These are phyloP conservation scores for Ophiobolus disseminans DNA, from an alignment of 2,329 filamentous ascomycete species.

Conservation along the genomic window DNA sequence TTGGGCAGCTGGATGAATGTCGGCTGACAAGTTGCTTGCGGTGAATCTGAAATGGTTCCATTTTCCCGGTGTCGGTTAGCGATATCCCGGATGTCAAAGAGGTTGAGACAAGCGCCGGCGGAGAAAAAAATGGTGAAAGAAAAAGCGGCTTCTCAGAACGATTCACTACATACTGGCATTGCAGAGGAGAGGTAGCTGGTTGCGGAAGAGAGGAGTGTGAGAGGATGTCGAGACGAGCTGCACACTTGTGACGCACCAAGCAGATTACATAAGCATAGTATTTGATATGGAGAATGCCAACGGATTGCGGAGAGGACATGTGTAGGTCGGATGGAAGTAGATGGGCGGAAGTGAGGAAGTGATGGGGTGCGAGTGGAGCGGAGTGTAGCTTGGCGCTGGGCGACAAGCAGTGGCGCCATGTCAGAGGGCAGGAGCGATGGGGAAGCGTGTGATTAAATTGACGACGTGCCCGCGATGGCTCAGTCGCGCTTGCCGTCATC, in stretches of 20 bases:
- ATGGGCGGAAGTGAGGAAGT: not conserved
- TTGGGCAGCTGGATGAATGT: slow-evolving; percentile 16
- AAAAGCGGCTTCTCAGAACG: too few species aligned
- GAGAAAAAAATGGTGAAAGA: too few species aligned
- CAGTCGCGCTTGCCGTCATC: slow-evolving; percentile 20
- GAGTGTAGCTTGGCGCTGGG: not conserved
- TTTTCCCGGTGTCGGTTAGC: not conserved
- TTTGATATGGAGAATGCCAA: too few species aligned
- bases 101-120: too few species aligned
- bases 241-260: too few species aligned
- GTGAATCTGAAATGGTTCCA: not conserved
- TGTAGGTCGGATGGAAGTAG: not conserved
- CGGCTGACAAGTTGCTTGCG: slow-evolving; percentile 23
- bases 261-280: too few species aligned
- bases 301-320: too few species aligned
- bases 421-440: slow-evolving; percentile 16
- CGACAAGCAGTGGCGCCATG: slow-evolving; percentile 3
- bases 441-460: not conserved
- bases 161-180: too few species aligned
- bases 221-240: too few species aligned
- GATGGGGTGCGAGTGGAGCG: not conserved
- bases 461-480: slow-evolving; percentile 9
- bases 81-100: not conserved
- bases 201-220: too few species aligned
- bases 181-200: too few species aligned